Evolutionary conservation across 2,329 filamentous ascomycete species (phyloP), one percentile per base, ranked within the genome.

Genomic region (Beauveria bassiana): DNA sequence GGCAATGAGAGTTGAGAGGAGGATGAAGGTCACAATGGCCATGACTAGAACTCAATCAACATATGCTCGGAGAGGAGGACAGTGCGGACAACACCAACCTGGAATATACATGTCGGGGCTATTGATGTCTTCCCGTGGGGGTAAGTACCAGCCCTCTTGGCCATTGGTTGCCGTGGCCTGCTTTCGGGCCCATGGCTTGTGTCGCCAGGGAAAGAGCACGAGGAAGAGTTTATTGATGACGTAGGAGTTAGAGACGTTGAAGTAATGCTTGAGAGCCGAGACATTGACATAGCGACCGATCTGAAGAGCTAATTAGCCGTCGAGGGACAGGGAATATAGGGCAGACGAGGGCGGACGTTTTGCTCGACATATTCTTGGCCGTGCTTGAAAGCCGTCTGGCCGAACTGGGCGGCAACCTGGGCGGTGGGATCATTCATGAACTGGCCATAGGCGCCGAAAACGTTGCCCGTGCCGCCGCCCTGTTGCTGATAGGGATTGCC

Each of bases 101-200:
- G 93, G 93, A 69, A 99, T 99, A 78, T 99, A 99, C 93, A 99
- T 98, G 77, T 99, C 95, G 18, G 96, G 95, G 66, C 91, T 96
- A 77, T 99, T 99, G 75, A 98, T 81, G 72, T 99, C 95, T 74
- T 99, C 93, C 66, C 95, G 84, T 2, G 95, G 95, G 5, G 95
- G 91, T 8, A 97, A 83, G 75, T 95, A 99, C 80, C 87, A 88
- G 51, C 85, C 85, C 65, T 89, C 86, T 68, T 87, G 85, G 56
- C 88, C 83, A 71, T 84, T 86, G 61, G 86, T 85, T 22, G 87
- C 86, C 61, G 87, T 82, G 61, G 88, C 81, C 73, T 96, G 91
- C 74, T 96, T 92, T 66, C 96, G 89, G 64, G 91, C 96, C 95
- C 95, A 99, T 6, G 93, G 93, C 78, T 93, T 93, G 76, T 99